Evolutionary conservation across 768 basidiomycete genomes (phyloP), one percentile per base, ranked within the genome.

Genomic region (Lactifluus volemus): DNA sequence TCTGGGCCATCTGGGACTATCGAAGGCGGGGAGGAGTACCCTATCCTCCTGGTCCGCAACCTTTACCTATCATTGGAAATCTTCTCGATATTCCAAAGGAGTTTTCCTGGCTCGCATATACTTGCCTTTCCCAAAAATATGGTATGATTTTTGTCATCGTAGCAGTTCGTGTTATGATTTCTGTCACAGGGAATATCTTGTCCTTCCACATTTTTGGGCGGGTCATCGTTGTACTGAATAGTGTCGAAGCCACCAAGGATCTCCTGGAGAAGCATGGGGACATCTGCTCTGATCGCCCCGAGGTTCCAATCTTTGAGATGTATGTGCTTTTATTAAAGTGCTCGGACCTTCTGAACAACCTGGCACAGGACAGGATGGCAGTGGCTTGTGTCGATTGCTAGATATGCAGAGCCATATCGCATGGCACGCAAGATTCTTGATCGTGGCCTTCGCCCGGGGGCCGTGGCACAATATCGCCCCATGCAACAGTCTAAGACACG

Each of bases 201-300:
- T 41, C 45, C 59, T 58, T 76, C 42, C 69, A 69, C 42, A 58
- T 81, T 34, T 68, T 84, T 21, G 75, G 78, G 25, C 77, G 77
- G 55, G 74, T 76, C 9, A 75, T 81, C 68, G 63, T 84, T 54
- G 70, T 85, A 54, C 69, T 84, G 44, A 81, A 78, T 67, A 75
- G 75, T 58, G 60, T 72, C 61, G 72, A 76, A 62, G 76, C 74
- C 3, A 73, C 77, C 39, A 72, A 73, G 10, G 81, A 79, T 59
- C 69, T 85, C 30, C 72, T 85, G 30, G 81, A 83, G 44, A 82
- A 77, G 67, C 74, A 79, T 55, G 77, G 81, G 54, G 65, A 75
- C 25, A 78, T 38, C 29, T 63, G 45, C 44, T 55, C 54, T 8
- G 59, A 56, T 34, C 59, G 63, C 12, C 32, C 53, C 3, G 19